Evolutionary conservation across 2,329 filamentous ascomycete species (phyloP).

Genomic region (Cladobotryum mycophilum): DNA sequence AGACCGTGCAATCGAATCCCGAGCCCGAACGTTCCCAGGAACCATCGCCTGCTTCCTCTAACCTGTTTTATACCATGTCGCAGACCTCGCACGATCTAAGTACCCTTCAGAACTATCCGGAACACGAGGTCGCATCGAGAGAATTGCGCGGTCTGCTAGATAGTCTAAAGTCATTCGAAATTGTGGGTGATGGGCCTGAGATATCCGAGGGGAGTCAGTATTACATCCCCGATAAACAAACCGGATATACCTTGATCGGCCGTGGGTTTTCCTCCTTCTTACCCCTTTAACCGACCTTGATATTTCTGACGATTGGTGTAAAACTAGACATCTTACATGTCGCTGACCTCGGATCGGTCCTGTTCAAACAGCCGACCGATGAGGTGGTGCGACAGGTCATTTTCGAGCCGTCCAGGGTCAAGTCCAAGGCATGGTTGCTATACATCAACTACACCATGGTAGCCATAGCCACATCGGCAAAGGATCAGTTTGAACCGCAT

Average conservation of each 20-base stretch:
- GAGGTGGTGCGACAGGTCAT: neutral
- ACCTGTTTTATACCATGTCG: neutral
- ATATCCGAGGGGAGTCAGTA: neutral
- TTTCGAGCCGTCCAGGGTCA: neutral
- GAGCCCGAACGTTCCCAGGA: neutral
- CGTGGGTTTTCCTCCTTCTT: neutral
- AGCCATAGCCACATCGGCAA: neutral
- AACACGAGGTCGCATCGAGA: neutral
- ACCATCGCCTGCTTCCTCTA: neutral
- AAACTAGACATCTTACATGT: neutral
- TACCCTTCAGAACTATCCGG: neutral
- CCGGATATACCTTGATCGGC: neutral
- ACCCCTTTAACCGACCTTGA: neutral
- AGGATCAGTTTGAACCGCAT: neutral
- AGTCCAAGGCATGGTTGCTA: neutral
- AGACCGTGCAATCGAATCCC: neutral
- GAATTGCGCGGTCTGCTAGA: neutral
- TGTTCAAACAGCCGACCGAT: neutral
- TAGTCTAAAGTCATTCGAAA: neutral
- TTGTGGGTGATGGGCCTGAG: neutral
- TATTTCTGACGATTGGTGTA: neutral
- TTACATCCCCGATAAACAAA: neutral
- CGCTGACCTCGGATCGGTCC: neutral
- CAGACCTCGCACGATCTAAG: neutral
- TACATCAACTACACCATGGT: neutral